Conservation (phyloP, 768 basidiomycete genomes). For the Auricularia heimuer region DNA sequence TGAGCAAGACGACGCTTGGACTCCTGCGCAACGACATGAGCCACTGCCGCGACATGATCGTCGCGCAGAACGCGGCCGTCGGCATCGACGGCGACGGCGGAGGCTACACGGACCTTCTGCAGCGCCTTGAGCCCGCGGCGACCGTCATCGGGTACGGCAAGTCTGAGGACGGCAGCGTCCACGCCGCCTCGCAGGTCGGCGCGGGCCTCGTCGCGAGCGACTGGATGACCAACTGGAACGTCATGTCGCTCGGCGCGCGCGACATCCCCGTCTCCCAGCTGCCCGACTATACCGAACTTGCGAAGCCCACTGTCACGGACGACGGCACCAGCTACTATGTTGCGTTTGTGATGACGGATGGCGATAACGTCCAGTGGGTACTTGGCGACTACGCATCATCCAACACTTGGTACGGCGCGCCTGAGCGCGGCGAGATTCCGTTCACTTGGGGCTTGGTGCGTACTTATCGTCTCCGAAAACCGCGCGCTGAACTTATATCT, state of each 20-base stretch:
- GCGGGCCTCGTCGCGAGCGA: neutral
- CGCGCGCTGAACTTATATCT: neutral
- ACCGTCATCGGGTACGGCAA: neutral
- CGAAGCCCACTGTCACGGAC: neutral
- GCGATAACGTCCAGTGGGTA: neutral
- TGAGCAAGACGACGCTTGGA: neutral
- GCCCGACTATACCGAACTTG: neutral
- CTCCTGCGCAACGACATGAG: neutral
- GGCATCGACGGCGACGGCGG: neutral
- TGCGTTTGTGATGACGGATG: neutral
- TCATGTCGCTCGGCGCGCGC: neutral
- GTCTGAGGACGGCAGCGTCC: neutral
- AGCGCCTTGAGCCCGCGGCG: neutral
- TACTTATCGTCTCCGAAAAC: no score
- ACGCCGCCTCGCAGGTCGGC: neutral
- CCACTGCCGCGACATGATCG: neutral
- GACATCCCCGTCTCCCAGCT: neutral
- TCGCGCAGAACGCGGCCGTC: neutral
- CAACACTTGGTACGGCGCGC: neutral
- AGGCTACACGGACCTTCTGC: neutral
- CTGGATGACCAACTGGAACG: neutral
- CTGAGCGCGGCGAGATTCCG: neutral
- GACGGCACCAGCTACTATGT: neutral
- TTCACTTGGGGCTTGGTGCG: neutral
- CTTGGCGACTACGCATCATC: neutral